These are phyloP conservation scores for Mycena sp. DNA, from an alignment of 1,284 basidiomycete genomes.

Conservation along the genomic window DNA sequence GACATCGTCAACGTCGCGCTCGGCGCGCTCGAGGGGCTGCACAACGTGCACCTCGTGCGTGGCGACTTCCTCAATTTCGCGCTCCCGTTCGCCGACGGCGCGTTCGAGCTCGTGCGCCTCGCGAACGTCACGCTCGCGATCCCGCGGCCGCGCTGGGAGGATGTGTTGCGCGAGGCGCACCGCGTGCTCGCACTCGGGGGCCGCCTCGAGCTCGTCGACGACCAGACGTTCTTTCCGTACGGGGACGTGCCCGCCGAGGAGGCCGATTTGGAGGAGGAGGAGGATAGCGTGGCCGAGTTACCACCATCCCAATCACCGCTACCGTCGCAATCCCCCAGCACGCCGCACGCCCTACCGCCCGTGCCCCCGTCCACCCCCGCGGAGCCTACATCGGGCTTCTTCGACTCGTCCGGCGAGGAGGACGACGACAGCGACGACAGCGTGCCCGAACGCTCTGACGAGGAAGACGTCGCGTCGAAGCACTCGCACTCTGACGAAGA, in stretches of 20 bases:
- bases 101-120: constrained; percentile 65
- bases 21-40: constrained; percentile 42
- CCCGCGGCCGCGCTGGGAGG: constrained; percentile 53
- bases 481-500: constrained; percentile 9
- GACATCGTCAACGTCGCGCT: constrained; percentile 68
- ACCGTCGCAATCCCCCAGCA: constrained; percentile 9
- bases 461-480: not conserved
- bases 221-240: constrained; percentile 58
- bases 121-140: constrained; percentile 68
- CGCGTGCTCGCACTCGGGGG: constrained; percentile 60
- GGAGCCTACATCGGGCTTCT: constrained; percentile 21
- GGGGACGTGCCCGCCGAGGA: constrained; percentile 27
- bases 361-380: not conserved
- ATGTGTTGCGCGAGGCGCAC: constrained; percentile 54
- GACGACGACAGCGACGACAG: constrained; percentile 16
- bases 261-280: not conserved
- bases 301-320: not conserved
- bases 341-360: constrained; percentile 15
- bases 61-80: constrained; percentile 33
- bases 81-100: constrained; percentile 37
- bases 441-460: too few species aligned
- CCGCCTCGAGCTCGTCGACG: constrained; percentile 62
- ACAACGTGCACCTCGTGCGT: constrained; percentile 31
- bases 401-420: constrained; percentile 25
- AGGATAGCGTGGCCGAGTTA: too few species aligned